Conservation (phyloP, 805 yeast genomes). For the Suhomyces prunicola region DNA sequence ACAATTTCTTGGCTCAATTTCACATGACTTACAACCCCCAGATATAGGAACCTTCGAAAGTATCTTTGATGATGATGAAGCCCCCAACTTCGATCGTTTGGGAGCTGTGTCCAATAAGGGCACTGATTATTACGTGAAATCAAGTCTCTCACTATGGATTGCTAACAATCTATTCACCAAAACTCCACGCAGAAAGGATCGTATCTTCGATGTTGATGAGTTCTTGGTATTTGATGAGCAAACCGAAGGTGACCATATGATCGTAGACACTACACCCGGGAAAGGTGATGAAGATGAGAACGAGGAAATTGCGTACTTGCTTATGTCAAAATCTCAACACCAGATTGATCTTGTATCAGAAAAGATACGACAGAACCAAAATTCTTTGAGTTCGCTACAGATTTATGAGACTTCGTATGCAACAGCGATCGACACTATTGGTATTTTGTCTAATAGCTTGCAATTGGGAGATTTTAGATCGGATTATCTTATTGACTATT, state of each 20-base stretch:
- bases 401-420: constrained; percentile 27
- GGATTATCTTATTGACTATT: constrained; percentile 61
- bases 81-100: not conserved
- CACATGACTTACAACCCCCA: not conserved
- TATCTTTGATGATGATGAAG: constrained; percentile 11
- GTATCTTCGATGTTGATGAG: constrained; percentile 22
- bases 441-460: constrained; percentile 21
- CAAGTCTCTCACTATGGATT: constrained; percentile 30
- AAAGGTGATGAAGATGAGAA: constrained; percentile 2
- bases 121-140: constrained; percentile 1
- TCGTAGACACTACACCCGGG: not conserved
- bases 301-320: constrained; percentile 28
- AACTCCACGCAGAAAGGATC: constrained; percentile 8
- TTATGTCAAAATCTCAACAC: constrained; percentile 38
- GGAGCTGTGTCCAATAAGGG: not conserved
- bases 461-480: constrained; percentile 32
- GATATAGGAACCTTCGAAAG: constrained; percentile 11
- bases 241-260: constrained; percentile 6
- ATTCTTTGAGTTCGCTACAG: not conserved
- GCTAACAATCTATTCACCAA: constrained; percentile 19
- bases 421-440: constrained; percentile 47
- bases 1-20: constrained; percentile 2
- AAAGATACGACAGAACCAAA: constrained; percentile 5
- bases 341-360: constrained; percentile 35
- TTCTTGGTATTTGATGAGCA: constrained; percentile 19